Evolutionary conservation across 768 basidiomycete genomes (phyloP).

Genomic region (Kwoniella dendrophila): DNA sequence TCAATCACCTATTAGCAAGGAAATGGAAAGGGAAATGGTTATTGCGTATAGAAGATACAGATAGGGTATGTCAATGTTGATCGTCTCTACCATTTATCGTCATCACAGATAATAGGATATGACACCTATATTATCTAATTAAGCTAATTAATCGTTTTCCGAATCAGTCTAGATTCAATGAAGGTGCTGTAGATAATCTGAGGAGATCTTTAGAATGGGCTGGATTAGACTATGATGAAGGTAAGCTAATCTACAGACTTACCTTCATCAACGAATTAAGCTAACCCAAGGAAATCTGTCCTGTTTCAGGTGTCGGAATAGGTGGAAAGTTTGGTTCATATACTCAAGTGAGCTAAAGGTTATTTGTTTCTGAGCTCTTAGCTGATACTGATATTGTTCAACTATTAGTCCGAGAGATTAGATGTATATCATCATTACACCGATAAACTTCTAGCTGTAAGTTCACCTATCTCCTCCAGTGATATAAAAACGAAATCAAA

Average conservation of each 20-base stretch:
- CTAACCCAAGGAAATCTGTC: background rate
- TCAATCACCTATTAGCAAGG: conserved; percentile 82
- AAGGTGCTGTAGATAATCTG: conserved; percentile 81
- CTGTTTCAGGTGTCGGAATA: conserved; percentile 69
- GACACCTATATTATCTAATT: too few relatives aligned
- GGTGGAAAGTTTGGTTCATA: conserved; percentile 81
- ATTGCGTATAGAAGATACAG: conserved; percentile 92
- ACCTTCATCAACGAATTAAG: background rate
- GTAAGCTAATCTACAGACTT: conserved; percentile 59
- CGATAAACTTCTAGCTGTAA: conserved; percentile 73
- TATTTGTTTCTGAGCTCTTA: background rate
- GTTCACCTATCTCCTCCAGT: conserved; percentile 24
- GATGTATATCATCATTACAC: conserved; percentile 80
- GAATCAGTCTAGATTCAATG: conserved; percentile 40
- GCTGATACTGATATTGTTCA: conserved; percentile 11
- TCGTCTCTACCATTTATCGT: background rate
- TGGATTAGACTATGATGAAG: conserved; percentile 86
- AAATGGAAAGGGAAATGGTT: conserved; percentile 87
- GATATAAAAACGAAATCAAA: background rate
- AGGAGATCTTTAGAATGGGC: conserved; percentile 81
- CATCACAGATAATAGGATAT: too few relatives aligned
- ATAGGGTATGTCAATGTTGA: conserved; percentile 64
- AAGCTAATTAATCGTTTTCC: too few relatives aligned
- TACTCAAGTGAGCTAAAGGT: conserved; percentile 65
- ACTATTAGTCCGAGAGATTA: conserved; percentile 79